Base-by-base conservation (phyloP, 371 early-diverging fungal genomes). In the Dichotomocladium elegans region DNA sequence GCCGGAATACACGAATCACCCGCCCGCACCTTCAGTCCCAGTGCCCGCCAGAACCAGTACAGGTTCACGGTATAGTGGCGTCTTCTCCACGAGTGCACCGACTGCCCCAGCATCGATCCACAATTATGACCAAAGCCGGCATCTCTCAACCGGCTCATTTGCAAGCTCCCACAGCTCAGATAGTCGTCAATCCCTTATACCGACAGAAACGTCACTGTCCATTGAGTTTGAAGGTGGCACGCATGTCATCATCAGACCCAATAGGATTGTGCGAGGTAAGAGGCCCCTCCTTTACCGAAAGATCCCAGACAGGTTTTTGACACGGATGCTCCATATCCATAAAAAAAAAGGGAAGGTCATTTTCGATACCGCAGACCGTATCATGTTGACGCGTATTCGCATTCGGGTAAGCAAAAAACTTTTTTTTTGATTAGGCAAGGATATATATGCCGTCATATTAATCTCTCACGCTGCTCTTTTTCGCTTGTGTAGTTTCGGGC, bases 201-300 rank as follows among this genome's bases (percentile, higher is more conserved):
- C 54, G n/a, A 21, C 45, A 24, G 34, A 30, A 14, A 56, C 56
- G 1, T 12, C 49, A 11, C 41, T 56, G 10, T 15, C 41, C 2
- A 47, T 77, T 4, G 78, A 77, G 30, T 74, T 77, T 41, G 74
- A 77, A 22, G 78, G 78, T 15, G 78, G 78, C 4, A 54, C 62
- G 2, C 72, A 74, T 43, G 60, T 72, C 17, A 77, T 77, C 57
- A 54, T 77, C 19, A 63, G 78, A 19, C 78, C 78, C 3, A 72
- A 74, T 48, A 61, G 78, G 22, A 54, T 66, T 35, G 52, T 72
- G 17, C 61, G 77, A 63, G 76, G 76, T 69, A 55, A 37, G 24
- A 30, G 17, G n/a, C n/a, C n/a, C n/a, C n/a, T n/a, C n/a, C n/a
- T n/a, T n/a, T n/a, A n/a, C n/a, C n/a, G n/a, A n/a, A n/a, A n/a